Conservation (phyloP, 1,284 basidiomycete species). For the Apiotrichum gracile region DNA sequence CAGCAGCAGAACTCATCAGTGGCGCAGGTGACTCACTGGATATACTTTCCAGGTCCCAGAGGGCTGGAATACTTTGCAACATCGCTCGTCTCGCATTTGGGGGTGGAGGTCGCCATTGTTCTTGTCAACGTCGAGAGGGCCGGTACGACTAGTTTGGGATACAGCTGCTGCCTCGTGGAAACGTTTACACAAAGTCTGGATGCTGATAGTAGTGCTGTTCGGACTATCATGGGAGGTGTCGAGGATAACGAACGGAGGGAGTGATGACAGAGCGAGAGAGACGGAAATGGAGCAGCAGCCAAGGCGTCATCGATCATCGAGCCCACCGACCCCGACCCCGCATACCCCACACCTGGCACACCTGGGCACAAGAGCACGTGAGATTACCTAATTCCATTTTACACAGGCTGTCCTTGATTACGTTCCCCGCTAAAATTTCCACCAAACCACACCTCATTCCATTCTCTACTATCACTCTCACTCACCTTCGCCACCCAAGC, state of each 20-base stretch:
- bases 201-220: background rate
- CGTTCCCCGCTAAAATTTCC: too few species aligned
- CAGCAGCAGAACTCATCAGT: background rate
- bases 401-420: too few species aligned
- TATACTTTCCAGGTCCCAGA: constrained; percentile 61
- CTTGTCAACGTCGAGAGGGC: background rate
- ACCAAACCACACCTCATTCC: too few species aligned
- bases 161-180: background rate
- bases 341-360: too few species aligned
- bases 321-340: too few species aligned
- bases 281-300: too few species aligned
- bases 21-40: constrained; percentile 46
- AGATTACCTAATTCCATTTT: too few species aligned
- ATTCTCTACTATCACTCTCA: too few species aligned
- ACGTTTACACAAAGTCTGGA: background rate
- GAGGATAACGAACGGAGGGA: background rate
- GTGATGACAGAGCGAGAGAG: too few species aligned
- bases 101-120: background rate
- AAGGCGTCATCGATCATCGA: too few species aligned
- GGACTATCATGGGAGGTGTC: background rate
- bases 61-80: constrained; percentile 50
- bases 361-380: too few species aligned
- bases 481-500: too few species aligned
- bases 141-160: background rate
- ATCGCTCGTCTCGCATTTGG: constrained; percentile 27